These are phyloP conservation scores for Pseudoturritis turrita DNA, from an alignment of 345 rosid species.

Conservation along the genomic window DNA sequence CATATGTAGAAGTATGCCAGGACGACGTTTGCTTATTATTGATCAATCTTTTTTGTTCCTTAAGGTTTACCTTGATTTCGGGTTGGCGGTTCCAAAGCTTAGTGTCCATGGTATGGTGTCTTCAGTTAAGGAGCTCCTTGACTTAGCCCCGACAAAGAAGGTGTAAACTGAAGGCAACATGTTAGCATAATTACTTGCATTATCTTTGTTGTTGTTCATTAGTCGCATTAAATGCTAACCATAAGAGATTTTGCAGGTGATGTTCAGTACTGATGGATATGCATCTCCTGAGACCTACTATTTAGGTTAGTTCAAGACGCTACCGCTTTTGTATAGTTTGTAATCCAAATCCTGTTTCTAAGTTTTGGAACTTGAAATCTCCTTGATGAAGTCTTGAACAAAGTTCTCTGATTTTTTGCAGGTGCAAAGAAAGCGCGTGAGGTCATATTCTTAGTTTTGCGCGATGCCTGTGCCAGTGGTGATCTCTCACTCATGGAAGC, in stretches of 20 bases:
- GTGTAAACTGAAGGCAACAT: constrained; percentile 34
- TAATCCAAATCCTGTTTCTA: not conserved
- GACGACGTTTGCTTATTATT: not conserved
- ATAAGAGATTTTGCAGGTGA: constrained; percentile 57
- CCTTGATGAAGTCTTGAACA: not conserved
- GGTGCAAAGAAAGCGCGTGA: constrained; percentile 90
- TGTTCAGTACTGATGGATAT: constrained; percentile 97
- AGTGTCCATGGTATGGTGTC: constrained; percentile 86
- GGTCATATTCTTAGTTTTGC: constrained; percentile 59
- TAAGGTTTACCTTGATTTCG: constrained; percentile 91
- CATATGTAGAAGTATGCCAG: not conserved
- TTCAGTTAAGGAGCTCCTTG: constrained; percentile 82
- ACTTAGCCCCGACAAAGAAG: constrained; percentile 81
- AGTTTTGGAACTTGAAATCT: not conserved
- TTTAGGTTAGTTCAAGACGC: constrained; percentile 55
- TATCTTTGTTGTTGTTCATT: not conserved
- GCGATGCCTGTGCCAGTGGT: constrained; percentile 62
- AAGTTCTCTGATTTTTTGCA: constrained; percentile 22
- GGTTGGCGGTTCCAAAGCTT: constrained; percentile 92
- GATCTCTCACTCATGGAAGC: constrained; percentile 81
- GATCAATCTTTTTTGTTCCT: constrained; percentile 14
- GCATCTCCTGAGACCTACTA: constrained; percentile 88
- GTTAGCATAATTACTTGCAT: not conserved
- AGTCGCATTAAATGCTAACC: constrained; percentile 4
- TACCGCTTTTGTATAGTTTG: not conserved